Base-by-base conservation (phyloP, 2,329 filamentous ascomycete genomes). In the Paecilomyces sp. region DNA sequence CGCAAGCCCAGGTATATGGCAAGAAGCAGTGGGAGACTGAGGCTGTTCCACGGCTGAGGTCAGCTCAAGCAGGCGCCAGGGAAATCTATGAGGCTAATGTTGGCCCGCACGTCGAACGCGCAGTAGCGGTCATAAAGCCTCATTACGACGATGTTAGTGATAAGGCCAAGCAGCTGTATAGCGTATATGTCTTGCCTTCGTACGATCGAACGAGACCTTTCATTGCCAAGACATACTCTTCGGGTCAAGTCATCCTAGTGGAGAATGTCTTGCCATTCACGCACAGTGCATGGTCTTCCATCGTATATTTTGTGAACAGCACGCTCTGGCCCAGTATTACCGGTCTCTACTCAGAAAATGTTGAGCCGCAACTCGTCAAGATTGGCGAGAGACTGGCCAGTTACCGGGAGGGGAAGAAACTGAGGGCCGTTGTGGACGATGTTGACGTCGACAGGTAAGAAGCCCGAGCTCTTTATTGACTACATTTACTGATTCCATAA, bases 281-380 rank as follows among this genome's bases (percentile, higher is more conserved):
- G 5, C 82, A 85, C 59, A 90, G 86, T 80, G 85, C 84, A 2
- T 91, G 88, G 82, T 85, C 86, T 59, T 86, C 86, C 61, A 83
- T 84, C 0, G 84, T 86, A 60, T 77, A 83, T 12, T 93, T 97
- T 69, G 77, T 95, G 34, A 85, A 91, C 60, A 84, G 85, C 54
- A 88, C 86, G 1, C 79, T 97, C 15, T 94, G 90, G 88, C 93
- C 93, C 1, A 88, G 89, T 64, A 63, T 97, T 11, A 86, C 89
- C 28, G 82, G 89, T 13, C 78, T 97, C 4, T 97, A 97, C 70
- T 85, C 88, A 11, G 88, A 96, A 70, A 96, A 96, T 67, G 92
- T 99, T 3, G 92, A 97, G 77, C 95, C 95, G 13, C 95, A 99
- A 75, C 82, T 99, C 13, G 85, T 93, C 59, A 91, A 92, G 68